Percentiles rank a stretch among this genome's conserved stretches.
Evolutionary conservation across 2,329 filamentous ascomycete species (phyloP).

Genomic region (Calonectria henricotiae): DNA sequence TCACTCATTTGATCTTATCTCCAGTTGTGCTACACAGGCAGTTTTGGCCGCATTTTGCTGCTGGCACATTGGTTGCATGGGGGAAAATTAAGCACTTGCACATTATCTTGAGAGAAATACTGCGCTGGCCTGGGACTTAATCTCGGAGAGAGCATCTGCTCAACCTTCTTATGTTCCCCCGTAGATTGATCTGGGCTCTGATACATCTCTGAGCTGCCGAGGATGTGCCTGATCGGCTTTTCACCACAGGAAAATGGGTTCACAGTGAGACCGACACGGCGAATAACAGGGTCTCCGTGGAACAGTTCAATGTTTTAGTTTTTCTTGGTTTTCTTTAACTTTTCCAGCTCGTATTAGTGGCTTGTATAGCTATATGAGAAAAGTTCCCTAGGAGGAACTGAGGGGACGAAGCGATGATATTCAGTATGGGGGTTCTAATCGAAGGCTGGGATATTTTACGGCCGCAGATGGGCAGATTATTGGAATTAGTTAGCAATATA

Average conservation of each 20-base stretch:
- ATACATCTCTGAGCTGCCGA: slow-evolving; percentile 26
- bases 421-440: not conserved
- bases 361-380: not conserved
- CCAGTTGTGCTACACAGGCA: too few species aligned
- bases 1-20: too few species aligned
- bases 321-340: not conserved
- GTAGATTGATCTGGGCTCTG: not conserved
- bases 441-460: not conserved
- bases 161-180: not conserved
- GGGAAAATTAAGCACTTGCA: too few species aligned
- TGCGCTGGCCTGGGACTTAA: slow-evolving; percentile 9
- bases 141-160: slow-evolving; percentile 3
- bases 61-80: too few species aligned
- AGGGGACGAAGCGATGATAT: slow-evolving; percentile 31
- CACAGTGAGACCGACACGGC: slow-evolving; percentile 13
- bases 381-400: slow-evolving; percentile 30
- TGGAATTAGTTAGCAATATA: too few species aligned
- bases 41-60: too few species aligned
- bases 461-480: too few species aligned
- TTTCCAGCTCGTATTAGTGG: not conserved
- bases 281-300: slow-evolving; percentile 13
- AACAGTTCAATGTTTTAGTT: slow-evolving; percentile 20
- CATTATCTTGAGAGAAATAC: not conserved
- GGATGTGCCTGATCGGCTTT: slow-evolving; percentile 16
- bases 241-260: slow-evolving; percentile 12